Percentiles rank a stretch among this genome's conserved stretches.
These are phyloP conservation scores for Schizochytrium sp. DNA, from an alignment of 108 stramenopile species.

Conservation along the genomic window DNA sequence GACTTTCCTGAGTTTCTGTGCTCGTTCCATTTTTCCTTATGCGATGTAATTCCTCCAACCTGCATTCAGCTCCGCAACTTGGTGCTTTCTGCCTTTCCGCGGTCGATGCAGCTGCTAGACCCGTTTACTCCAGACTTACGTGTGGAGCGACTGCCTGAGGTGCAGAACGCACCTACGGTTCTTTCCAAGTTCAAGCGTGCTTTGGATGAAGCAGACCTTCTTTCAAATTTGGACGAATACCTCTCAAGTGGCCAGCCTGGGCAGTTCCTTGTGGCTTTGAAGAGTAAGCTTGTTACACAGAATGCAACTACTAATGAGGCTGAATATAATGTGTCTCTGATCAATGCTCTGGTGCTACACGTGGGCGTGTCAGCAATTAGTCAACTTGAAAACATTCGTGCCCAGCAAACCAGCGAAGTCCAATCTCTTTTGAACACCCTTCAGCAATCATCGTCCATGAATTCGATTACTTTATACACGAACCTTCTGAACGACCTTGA, in stretches of 20 bases:
- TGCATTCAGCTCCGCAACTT: constrained; percentile 98
- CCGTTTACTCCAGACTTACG: constrained; percentile 98
- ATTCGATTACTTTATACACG: constrained; percentile 83
- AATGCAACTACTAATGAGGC: constrained; percentile 76
- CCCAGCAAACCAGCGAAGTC: constrained; percentile 13
- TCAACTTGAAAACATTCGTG: constrained; percentile 69
- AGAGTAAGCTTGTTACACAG: constrained; percentile 79
- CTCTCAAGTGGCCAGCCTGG: constrained; percentile 86
- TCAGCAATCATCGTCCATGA: constrained; percentile 30
- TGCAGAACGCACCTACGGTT: constrained; percentile 87
- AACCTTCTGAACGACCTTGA: constrained; percentile 89
- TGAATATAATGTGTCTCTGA: constrained; percentile 83
- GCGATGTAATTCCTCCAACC: constrained; percentile 95
- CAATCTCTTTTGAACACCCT: neutral
- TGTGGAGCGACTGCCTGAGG: constrained; percentile 95
- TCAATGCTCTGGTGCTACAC: constrained; percentile 94
- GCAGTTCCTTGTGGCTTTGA: constrained; percentile 84
- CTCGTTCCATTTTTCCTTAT: constrained; percentile 94
- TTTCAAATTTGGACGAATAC: constrained; percentile 88
- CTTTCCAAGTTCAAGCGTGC: constrained; percentile 81
- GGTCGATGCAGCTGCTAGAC: constrained; percentile 95
- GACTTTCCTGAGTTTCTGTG: constrained; percentile 97
- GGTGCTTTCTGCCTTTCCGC: constrained; percentile 94
- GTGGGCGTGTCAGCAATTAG: constrained; percentile 90
- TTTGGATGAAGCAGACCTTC: constrained; percentile 71